Percentiles rank a stretch among this genome's conserved stretches.
Evolutionary conservation across 352 stramenopile species (phyloP).

Genomic region (Thalassiosira hispida): DNA sequence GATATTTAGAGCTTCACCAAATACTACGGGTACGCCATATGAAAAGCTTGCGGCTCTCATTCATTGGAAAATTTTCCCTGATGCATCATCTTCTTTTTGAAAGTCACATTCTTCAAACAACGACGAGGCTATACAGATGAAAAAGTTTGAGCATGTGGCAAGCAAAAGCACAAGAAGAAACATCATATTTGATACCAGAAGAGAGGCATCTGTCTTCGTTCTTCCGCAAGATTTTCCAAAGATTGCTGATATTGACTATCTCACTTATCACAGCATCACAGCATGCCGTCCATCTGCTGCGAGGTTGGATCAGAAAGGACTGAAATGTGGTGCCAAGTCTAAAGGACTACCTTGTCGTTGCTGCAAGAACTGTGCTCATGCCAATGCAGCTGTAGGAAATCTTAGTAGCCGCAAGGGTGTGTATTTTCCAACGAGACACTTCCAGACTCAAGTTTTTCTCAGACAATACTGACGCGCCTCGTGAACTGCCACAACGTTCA

Average conservation of each 20-base stretch:
- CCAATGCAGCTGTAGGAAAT: neutral
- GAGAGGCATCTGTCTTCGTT: slow-evolving; percentile 27
- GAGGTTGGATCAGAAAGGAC: slow-evolving; percentile 48
- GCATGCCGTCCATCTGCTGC: slow-evolving; percentile 58
- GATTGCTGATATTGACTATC: slow-evolving; percentile 61
- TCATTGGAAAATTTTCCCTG: slow-evolving; percentile 23
- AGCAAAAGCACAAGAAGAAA: slow-evolving; percentile 22
- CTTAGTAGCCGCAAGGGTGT: slow-evolving; percentile 44
- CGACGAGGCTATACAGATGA: slow-evolving; percentile 23
- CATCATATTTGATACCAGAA: slow-evolving; percentile 22
- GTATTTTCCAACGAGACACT: slow-evolving; percentile 64
- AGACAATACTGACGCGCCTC: slow-evolving; percentile 66
- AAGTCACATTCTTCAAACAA: neutral
- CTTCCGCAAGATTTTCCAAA: slow-evolving; percentile 39
- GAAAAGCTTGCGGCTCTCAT: no score
- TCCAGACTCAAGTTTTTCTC: slow-evolving; percentile 58
- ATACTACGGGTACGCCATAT: slow-evolving; percentile 15
- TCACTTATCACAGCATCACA: slow-evolving; percentile 71
- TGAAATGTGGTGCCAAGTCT: no score
- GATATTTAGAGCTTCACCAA: slow-evolving; percentile 60
- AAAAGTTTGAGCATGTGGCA: slow-evolving; percentile 38
- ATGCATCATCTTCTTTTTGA: neutral
- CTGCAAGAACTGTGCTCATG: slow-evolving; percentile 62
- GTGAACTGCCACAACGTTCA: slow-evolving; percentile 60
- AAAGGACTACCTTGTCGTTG: slow-evolving; percentile 70